Evolutionary conservation across 2,329 filamentous ascomycete genomes (phyloP).

Genomic region (Colletotrichum abscissum): DNA sequence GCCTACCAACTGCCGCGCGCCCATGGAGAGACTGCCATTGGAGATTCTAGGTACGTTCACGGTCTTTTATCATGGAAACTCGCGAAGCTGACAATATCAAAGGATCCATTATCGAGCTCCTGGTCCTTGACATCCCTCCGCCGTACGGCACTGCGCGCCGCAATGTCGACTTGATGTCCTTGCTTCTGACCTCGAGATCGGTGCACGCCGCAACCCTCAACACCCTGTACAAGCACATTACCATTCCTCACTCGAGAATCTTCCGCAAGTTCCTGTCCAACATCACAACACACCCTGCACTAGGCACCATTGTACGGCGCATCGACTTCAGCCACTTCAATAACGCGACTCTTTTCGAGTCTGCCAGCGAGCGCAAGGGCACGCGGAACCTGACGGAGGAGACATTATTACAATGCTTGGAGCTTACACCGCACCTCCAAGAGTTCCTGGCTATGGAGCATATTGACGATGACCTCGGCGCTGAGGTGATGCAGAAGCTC

Average conservation of each 20-base stretch:
- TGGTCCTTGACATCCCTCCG: conserved; percentile 77
- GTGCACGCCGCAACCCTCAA: conserved; percentile 79
- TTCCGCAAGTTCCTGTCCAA: conserved; percentile 85
- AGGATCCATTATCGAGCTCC: conserved; percentile 80
- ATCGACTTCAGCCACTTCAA: conserved; percentile 90
- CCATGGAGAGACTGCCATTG: conserved; percentile 75
- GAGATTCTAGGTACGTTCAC: conserved; percentile 75
- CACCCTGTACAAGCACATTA: conserved; percentile 83
- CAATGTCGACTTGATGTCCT: conserved; percentile 81
- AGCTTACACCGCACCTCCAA: conserved; percentile 77
- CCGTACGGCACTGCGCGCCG: conserved; percentile 81
- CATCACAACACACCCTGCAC: conserved; percentile 71
- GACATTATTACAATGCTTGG: conserved; percentile 77
- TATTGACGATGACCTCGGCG: conserved; percentile 79
- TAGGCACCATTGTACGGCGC: conserved; percentile 81
- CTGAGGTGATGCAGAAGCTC: conserved; percentile 76
- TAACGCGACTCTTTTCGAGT: conserved; percentile 80
- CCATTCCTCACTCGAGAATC: conserved; percentile 84
- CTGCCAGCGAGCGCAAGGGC: conserved; percentile 78
- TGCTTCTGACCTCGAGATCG: conserved; percentile 80
- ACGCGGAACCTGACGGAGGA: conserved; percentile 81
- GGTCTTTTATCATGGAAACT: conserved; percentile 26
- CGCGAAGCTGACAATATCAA: conserved; percentile 26
- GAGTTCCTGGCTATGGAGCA: conserved; percentile 87
- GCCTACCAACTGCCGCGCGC: conserved; percentile 60